phyloP scores from a whole-genome alignment of 2,329 filamentous ascomycete species.

The Diaporthe australafricana region DNA sequence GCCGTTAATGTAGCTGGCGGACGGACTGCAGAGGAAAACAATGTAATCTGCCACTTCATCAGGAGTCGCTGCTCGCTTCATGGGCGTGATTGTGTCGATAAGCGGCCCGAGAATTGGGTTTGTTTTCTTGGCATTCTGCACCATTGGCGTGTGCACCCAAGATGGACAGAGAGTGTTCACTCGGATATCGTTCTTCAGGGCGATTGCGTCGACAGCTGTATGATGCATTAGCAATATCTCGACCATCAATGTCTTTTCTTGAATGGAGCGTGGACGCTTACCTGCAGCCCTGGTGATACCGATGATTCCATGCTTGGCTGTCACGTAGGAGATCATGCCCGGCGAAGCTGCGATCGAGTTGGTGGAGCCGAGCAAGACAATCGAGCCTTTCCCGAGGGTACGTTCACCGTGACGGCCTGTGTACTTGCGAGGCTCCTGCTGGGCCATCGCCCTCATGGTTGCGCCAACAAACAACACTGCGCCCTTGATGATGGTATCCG shows the following conservation, averaged over 20 bases:
- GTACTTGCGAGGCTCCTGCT: constrained; percentile 4
- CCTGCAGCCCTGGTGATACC: constrained; percentile 10
- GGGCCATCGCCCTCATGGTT: background rate
- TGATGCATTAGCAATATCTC: no score
- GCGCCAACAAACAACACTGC: constrained; percentile 7
- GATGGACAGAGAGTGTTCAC: constrained; percentile 48
- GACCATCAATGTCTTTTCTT: no score
- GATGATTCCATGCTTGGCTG: constrained; percentile 7
- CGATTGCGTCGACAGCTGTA: constrained; percentile 32
- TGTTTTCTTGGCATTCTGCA: constrained; percentile 37
- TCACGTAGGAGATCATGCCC: constrained; percentile 16
- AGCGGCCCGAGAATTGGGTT: constrained; percentile 33
- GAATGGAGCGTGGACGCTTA: background rate
- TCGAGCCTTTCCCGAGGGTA: constrained; percentile 12
- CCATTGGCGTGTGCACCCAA: constrained; percentile 47
- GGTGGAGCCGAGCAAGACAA: constrained; percentile 1
- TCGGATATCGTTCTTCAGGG: constrained; percentile 46
- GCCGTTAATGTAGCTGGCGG: constrained; percentile 37
- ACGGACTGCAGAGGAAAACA: constrained; percentile 35
- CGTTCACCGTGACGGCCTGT: background rate
- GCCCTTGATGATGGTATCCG: background rate
- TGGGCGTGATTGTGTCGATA: constrained; percentile 33
- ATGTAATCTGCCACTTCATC: constrained; percentile 39
- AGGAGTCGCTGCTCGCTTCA: constrained; percentile 33
- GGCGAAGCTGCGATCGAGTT: background rate